These are phyloP conservation scores for Lentinula lateritia DNA, from an alignment of 768 basidiomycete species.

Conservation along the genomic window DNA sequence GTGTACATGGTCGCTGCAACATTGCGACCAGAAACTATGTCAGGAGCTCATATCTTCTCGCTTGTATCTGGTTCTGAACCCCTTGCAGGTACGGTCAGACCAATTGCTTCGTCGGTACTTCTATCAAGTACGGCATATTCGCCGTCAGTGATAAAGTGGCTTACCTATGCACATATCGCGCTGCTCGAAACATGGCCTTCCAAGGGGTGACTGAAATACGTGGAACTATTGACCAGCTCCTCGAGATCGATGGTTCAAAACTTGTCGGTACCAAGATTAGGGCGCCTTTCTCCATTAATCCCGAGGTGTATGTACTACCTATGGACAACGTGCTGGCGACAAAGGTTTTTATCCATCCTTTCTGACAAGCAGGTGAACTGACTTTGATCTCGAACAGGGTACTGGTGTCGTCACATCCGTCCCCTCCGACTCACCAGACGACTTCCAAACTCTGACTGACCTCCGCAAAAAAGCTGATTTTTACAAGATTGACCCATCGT, in stretches of 20 bases:
- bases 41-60: conserved; percentile 18
- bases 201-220: conserved; percentile 76
- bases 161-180: conserved; percentile 82
- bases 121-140: conserved; percentile 90
- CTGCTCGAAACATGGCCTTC: conserved; percentile 97
- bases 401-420: conserved; percentile 98
- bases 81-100: conserved; percentile 87
- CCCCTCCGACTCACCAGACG: conserved; percentile 97
- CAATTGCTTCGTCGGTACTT: conserved; percentile 91
- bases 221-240: conserved; percentile 67
- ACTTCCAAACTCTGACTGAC: conserved; percentile 85
- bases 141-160: conserved; percentile 83
- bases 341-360: conserved; percentile 45
- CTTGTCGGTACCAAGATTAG: conserved; percentile 87
- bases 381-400: conserved; percentile 43
- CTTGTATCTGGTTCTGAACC: conserved; percentile 1
- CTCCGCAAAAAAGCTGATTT: conserved; percentile 94
- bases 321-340: conserved; percentile 98
- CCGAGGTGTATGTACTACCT: conserved; percentile 93
- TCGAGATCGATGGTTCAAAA: conserved; percentile 72
- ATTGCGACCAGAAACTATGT: conserved; percentile 96
- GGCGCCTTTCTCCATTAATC: conserved; percentile 77
- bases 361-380: not conserved
- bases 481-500: conserved; percentile 89
- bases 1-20: conserved; percentile 96